A percentile compares a stretch with the other conserved stretches of the same genome.
phyloP scores from a whole-genome alignment of 352 stramenopile species.

The Globisporangium echinulatum region DNA sequence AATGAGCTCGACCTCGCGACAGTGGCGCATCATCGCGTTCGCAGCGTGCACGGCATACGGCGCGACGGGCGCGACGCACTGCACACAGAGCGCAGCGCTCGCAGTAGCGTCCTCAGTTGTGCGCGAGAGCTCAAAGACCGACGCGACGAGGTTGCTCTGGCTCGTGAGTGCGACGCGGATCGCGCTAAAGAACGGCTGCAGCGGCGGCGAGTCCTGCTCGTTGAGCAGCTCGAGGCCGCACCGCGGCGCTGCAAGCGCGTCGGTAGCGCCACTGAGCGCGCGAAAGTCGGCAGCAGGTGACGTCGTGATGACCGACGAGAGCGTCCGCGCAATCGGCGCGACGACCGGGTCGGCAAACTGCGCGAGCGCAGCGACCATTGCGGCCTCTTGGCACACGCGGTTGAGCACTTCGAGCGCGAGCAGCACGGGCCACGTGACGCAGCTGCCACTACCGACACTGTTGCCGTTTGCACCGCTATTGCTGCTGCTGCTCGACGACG shows the following conservation, averaged over 20 bases:
- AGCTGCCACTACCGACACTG: constrained; percentile 52
- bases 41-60: constrained; percentile 68
- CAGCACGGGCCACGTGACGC: constrained; percentile 80
- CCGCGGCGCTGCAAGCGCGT: constrained; percentile 32
- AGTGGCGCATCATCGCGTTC: constrained; percentile 74
- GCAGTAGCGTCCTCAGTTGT: constrained; percentile 30
- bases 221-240: constrained; percentile 78
- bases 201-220: constrained; percentile 66
- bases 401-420: constrained; percentile 79
- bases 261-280: constrained; percentile 25
- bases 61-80: constrained; percentile 57
- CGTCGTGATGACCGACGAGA: constrained; percentile 74
- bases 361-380: constrained; percentile 66
- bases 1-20: constrained; percentile 75
- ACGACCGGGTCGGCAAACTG: constrained; percentile 52
- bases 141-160: constrained; percentile 70
- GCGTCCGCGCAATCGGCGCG: constrained; percentile 47
- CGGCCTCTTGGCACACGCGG: constrained; percentile 55
- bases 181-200: constrained; percentile 76
- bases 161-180: constrained; percentile 72
- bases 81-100: constrained; percentile 27
- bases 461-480: constrained; percentile 9
- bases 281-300: constrained; percentile 71
- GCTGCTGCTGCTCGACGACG: constrained; percentile 13
- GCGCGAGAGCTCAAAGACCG: constrained; percentile 66